phyloP scores from a whole-genome alignment of 257 asterid species.

The Plantago ovata region DNA sequence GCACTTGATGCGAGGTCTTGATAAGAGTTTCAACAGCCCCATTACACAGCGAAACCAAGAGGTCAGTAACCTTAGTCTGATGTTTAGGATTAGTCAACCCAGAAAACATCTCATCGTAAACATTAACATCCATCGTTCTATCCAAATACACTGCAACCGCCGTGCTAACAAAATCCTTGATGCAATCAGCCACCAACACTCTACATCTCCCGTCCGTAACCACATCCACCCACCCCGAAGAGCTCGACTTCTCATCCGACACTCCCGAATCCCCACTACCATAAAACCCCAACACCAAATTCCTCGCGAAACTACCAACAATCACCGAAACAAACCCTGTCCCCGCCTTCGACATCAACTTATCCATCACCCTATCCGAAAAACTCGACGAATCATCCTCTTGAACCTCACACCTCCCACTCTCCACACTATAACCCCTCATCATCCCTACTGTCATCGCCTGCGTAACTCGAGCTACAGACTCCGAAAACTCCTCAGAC shows the following conservation, averaged over 20 bases:
- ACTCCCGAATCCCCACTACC: slow-evolving; percentile 21
- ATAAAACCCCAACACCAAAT: slow-evolving; percentile 76
- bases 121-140: slow-evolving; percentile 81
- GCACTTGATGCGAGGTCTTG: slow-evolving; percentile 81
- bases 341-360: slow-evolving; percentile 75
- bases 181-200: slow-evolving; percentile 66
- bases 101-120: slow-evolving; percentile 76
- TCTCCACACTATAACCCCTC: slow-evolving; percentile 53
- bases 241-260: slow-evolving; percentile 24
- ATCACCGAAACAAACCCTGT: slow-evolving; percentile 74
- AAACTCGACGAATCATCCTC: slow-evolving; percentile 37
- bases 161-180: slow-evolving; percentile 73
- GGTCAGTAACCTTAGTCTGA: slow-evolving; percentile 52
- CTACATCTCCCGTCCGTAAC: slow-evolving; percentile 60
- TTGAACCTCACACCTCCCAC: slow-evolving; percentile 29
- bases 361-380: slow-evolving; percentile 62
- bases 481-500: slow-evolving; percentile 57
- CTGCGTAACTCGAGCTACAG: slow-evolving; percentile 47
- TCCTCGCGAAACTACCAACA: slow-evolving; percentile 83
- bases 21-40: slow-evolving; percentile 90
- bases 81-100: slow-evolving; percentile 93
- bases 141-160: slow-evolving; percentile 87
- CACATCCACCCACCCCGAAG: slow-evolving; percentile 51
- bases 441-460: slow-evolving; percentile 65
- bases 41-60: slow-evolving; percentile 76